phyloP scores from a whole-genome alignment of 768 basidiomycete species.

The Lentinula aciculospora region DNA sequence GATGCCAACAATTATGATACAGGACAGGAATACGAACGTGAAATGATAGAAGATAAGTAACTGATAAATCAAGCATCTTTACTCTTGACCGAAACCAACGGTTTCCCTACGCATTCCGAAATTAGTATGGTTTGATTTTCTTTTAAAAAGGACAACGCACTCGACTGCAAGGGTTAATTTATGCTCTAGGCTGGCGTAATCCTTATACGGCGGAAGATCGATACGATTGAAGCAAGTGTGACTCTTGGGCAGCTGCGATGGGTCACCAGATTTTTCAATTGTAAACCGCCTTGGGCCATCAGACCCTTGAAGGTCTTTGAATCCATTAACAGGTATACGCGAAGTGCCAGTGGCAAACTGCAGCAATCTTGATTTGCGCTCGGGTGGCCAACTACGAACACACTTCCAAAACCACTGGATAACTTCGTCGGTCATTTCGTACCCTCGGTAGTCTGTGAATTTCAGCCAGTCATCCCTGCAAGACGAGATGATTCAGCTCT shows the following conservation, averaged over 20 bases:
- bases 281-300: constrained; percentile 97
- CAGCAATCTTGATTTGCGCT: constrained; percentile 92
- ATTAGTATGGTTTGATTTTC: constrained; percentile 9
- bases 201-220: constrained; percentile 97
- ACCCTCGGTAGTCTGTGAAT: constrained; percentile 97
- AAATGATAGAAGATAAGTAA: background rate
- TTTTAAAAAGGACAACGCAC: constrained; percentile 5
- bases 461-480: constrained; percentile 94
- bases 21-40: background rate
- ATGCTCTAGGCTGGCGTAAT: constrained; percentile 89
- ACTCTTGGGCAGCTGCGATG: constrained; percentile 93
- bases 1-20: background rate
- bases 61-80: constrained; percentile 12
- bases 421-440: constrained; percentile 91
- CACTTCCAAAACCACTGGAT: constrained; percentile 99
- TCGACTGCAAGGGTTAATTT: constrained; percentile 94
- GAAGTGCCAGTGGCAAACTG: constrained; percentile 98
- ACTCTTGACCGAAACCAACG: constrained; percentile 92
- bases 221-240: constrained; percentile 96
- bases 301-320: constrained; percentile 97
- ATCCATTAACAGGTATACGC: constrained; percentile 96
- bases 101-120: constrained; percentile 58
- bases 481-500: background rate
- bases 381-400: constrained; percentile 94
- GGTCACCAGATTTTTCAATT: constrained; percentile 97